Conservation (phyloP, 768 basidiomycete genomes). For the Hericium rajendrae region DNA sequence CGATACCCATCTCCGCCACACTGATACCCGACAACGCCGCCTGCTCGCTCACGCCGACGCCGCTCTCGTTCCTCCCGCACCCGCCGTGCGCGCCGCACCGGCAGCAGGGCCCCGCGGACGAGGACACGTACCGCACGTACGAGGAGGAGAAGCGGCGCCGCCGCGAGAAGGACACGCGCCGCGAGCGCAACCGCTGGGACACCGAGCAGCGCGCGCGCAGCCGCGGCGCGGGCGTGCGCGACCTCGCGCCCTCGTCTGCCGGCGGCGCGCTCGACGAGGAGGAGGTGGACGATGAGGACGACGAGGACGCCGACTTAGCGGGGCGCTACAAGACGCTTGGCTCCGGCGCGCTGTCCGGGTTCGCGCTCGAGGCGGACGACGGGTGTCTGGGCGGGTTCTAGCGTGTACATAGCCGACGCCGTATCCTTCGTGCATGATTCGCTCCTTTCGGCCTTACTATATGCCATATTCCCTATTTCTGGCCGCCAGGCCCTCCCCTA, state of each 20-base stretch:
- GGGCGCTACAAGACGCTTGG: constrained; percentile 11
- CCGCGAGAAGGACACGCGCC: constrained; percentile 9
- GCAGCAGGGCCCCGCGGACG: constrained; percentile 5
- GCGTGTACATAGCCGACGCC: background rate
- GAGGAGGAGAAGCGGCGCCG: constrained; percentile 15
- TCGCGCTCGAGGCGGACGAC: constrained; percentile 11
- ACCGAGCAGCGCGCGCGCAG: background rate
- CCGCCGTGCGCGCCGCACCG: constrained; percentile 2
- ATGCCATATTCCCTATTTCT: no score
- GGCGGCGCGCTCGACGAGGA: constrained; percentile 2
- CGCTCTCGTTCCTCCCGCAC: constrained; percentile 19
- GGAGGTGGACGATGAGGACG: constrained; percentile 11
- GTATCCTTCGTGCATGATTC: background rate
- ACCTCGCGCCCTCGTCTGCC: constrained; percentile 1
- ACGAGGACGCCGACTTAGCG: constrained; percentile 8
- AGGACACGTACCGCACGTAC: constrained; percentile 7
- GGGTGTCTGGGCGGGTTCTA: constrained; percentile 15
- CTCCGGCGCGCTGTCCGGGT: constrained; percentile 7
- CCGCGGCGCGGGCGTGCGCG: background rate
- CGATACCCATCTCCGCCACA: constrained; percentile 1
- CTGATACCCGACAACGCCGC: constrained; percentile 3
- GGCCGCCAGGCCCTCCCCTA: no score
- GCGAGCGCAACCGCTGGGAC: constrained; percentile 11
- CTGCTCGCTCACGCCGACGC: background rate
- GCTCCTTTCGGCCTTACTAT: no score